Conservation (phyloP, 2,329 filamentous ascomycete species). For the Albophoma yamanashiensis region DNA sequence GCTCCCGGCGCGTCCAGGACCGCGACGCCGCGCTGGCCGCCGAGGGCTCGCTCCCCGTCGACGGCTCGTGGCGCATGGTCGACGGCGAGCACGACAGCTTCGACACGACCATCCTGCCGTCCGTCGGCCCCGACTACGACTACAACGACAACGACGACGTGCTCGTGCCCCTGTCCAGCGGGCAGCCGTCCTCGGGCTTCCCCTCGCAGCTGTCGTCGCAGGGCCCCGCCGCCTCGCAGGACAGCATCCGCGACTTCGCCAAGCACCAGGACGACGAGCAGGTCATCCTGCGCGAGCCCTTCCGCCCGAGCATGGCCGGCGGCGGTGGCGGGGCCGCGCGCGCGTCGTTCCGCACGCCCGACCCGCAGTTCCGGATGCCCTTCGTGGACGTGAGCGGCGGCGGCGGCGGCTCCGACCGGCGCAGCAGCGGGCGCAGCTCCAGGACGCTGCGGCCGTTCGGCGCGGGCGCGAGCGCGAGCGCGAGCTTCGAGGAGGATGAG, state of each 20-base stretch:
- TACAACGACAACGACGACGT: constrained; percentile 25
- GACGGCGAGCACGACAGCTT: constrained; percentile 52
- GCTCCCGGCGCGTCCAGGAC: not conserved
- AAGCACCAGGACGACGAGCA: constrained; percentile 43
- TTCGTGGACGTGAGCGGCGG: constrained; percentile 22
- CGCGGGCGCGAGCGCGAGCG: constrained; percentile 8
- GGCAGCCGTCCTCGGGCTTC: constrained; percentile 20
- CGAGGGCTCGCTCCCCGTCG: constrained; percentile 27
- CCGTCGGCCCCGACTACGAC: constrained; percentile 29
- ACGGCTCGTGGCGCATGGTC: constrained; percentile 50
- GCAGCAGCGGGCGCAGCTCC: constrained; percentile 17
- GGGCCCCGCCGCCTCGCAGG: constrained; percentile 35
- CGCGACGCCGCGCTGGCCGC: constrained; percentile 4
- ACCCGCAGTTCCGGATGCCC: constrained; percentile 45
- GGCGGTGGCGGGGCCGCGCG: constrained; percentile 14
- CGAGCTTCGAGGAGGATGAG: constrained; percentile 11
- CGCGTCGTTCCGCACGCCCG: constrained; percentile 27
- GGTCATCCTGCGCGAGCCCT: constrained; percentile 43
- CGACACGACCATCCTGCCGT: constrained; percentile 41
- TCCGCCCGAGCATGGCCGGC: constrained; percentile 41
- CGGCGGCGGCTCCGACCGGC: constrained; percentile 19
- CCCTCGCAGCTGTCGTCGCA: constrained; percentile 33
- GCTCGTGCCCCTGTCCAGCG: constrained; percentile 25
- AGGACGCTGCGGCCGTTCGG: constrained; percentile 19
- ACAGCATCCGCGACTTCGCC: constrained; percentile 44